phyloP scores from a whole-genome alignment of 2,329 filamentous ascomycete species.

The Penicillium sp. region DNA sequence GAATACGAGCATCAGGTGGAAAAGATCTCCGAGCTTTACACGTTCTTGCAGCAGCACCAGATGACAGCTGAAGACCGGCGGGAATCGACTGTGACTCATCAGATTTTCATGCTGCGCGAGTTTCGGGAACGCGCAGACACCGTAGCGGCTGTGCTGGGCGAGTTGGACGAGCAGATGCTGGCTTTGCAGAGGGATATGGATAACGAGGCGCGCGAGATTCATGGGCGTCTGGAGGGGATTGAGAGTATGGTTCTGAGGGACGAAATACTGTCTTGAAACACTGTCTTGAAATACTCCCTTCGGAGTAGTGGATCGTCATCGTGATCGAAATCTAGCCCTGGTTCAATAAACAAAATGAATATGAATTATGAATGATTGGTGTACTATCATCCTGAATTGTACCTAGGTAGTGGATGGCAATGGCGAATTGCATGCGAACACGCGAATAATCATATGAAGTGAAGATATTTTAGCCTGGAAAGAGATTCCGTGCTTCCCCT shows the following conservation, averaged over 20 bases:
- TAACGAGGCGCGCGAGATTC: slow-evolving; percentile 55
- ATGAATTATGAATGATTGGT: neutral
- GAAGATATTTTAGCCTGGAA: no score
- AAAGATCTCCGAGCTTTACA: slow-evolving; percentile 16
- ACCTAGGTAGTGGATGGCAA: no score
- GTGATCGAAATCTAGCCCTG: no score
- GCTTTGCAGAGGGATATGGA: slow-evolving; percentile 32
- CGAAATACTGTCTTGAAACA: slow-evolving; percentile 1
- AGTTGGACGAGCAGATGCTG: slow-evolving; percentile 18
- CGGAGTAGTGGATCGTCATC: neutral
- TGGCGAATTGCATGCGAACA: no score
- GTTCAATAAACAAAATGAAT: neutral
- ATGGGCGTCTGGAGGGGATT: slow-evolving; percentile 18
- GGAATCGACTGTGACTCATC: neutral
- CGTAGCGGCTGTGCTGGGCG: slow-evolving; percentile 15
- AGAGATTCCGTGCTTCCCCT: no score
- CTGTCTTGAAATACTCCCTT: slow-evolving; percentile 1
- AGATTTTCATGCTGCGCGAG: neutral
- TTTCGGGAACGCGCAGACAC: slow-evolving; percentile 15
- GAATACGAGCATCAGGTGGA: slow-evolving; percentile 21
- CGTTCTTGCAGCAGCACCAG: slow-evolving; percentile 16
- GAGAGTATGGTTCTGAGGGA: slow-evolving; percentile 1
- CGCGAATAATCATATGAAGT: no score
- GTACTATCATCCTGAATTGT: no score
- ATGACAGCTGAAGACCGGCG: neutral